These are phyloP conservation scores for Pueraria montana DNA, from an alignment of 306 rosid genomes.

Conservation along the genomic window DNA sequence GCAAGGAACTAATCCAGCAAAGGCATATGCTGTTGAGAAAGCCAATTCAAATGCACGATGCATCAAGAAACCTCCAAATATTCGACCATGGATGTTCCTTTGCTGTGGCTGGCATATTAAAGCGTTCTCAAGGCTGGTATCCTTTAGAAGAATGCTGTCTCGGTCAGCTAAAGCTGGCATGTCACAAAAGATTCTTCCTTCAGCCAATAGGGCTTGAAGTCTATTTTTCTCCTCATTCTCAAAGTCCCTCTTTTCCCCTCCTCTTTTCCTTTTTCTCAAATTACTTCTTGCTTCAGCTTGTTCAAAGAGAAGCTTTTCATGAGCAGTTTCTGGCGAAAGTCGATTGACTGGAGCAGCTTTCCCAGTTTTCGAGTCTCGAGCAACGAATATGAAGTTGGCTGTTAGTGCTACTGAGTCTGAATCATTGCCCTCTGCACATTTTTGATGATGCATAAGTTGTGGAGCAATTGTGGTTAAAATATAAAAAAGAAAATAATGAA, in stretches of 20 bases:
- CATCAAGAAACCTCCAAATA: constrained; percentile 97
- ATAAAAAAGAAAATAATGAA: constrained; percentile 12
- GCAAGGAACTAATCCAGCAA: constrained; percentile 91
- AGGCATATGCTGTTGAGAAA: constrained; percentile 90
- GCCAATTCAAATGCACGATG: constrained; percentile 96
- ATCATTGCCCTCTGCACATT: constrained; percentile 53
- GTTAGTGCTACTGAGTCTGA: constrained; percentile 73
- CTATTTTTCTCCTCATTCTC: constrained; percentile 61
- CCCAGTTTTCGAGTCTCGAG: constrained; percentile 89
- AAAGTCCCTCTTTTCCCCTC: constrained; percentile 60
- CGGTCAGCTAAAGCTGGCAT: constrained; percentile 96
- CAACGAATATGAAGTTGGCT: constrained; percentile 97
- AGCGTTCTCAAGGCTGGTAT: constrained; percentile 84
- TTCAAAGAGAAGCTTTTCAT: constrained; percentile 70
- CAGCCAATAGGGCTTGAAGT: constrained; percentile 66
- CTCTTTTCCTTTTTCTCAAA: constrained; percentile 72
- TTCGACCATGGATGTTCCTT: constrained; percentile 95
- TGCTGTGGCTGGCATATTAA: constrained; percentile 97
- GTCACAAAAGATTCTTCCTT: constrained; percentile 85
- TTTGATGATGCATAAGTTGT: neutral
- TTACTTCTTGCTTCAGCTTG: constrained; percentile 85
- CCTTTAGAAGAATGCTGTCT: constrained; percentile 89
- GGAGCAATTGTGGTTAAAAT: neutral
- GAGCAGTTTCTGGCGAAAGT: constrained; percentile 76
- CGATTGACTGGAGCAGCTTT: constrained; percentile 94